Base-by-base conservation (phyloP, 306 rosid genomes). In the Prunus kanzakura region DNA sequence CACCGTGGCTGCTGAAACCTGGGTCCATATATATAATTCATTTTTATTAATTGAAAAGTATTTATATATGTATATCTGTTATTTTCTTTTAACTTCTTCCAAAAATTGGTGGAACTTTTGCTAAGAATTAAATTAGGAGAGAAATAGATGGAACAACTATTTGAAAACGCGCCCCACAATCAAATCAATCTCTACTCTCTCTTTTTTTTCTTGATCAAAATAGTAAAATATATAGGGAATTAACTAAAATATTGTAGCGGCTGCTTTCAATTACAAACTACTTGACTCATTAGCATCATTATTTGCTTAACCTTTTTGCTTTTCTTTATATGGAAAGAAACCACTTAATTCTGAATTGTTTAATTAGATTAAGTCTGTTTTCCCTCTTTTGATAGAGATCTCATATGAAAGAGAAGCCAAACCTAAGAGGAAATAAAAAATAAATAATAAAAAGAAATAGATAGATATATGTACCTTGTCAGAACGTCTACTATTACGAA, bases 1-100 rank as follows among this genome's bases (percentile, higher is more conserved):
- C 71, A 89, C 93, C 67, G 81, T 88, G 0, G 96, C 64, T 23
- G 98, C 91, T 71, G 98, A 87, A 57, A 79, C 96, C 98, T 93
- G 84, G 50, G 27, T 58, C 68, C 23, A 12, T 38, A 49, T 38
- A 49, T 38, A 63, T 19, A 2, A 61, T 4, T 13, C 69, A 74
- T 18, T 60, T 60, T 60, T 14, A 60, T n/a, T 43, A 72, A 14
- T n/a, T 57, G 29, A 57, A 38, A 38, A 7, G 0, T 38, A 38
- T 38, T 1, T 38, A 6, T 38, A 32, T 32, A 35, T 25, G 27
- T 25, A 25, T 20, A 57, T 56, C 62, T 35, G 41, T 35, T 35
- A 20, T 25, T 3, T 56, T 56, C 14, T 56, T 14, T 22, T 56
- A 3, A 56, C 62, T 56, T 32, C 7, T 32, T 35, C 41, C 1